Evolutionary conservation across 768 basidiomycete species (phyloP), one percentile per base, ranked within the genome.

Genomic region (Lactarius vividus): DNA sequence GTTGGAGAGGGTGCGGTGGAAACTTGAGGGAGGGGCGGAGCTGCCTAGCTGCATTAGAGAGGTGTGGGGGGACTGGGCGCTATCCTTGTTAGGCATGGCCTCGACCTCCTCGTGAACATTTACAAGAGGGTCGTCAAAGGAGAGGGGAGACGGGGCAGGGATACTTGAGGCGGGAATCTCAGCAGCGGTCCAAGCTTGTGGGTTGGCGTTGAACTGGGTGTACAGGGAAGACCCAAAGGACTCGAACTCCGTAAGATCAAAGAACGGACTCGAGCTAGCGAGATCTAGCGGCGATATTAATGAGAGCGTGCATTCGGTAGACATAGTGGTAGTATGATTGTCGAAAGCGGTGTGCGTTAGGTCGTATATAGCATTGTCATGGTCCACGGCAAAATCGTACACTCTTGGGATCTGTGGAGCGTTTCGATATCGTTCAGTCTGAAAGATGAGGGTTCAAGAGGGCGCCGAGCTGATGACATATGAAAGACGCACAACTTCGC

Each of bases 331-430:
- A 13, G 16, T 6, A 28, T 0, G n/a, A 44, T 18, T 37, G 46
- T 52, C 33, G 46, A n/a, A 18, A 37, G 23, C 46, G 49, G 46
- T 16, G 23, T n/a, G 26, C 5, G 28, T 23, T 7, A 26, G 46
- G 46, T 31, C 46, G 42, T 62, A 62, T 35, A 58, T 40, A 23
- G 49, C 18, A 33, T 66, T 62, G 39, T 62, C 60, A 16, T 42
- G 56, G 23, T 66, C 65, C 18, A 62, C 39, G 23, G 56, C 46
- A 58, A 53, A 66, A 56, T 66, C 61, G 15, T 52, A 57, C 11
- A 66, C 37, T 4, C 55, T 28, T n/a, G 29, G 49, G 4, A 40
- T 11, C 16, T 10, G 26, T 26, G 55, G 28, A 16, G 29, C 18
- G 23, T 39, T 28, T 29, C 29, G 26, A 3, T 20, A 39, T 53